phyloP scores from a whole-genome alignment of 495 filamentous ascomycete species.

The Aspergillus leporis region DNA sequence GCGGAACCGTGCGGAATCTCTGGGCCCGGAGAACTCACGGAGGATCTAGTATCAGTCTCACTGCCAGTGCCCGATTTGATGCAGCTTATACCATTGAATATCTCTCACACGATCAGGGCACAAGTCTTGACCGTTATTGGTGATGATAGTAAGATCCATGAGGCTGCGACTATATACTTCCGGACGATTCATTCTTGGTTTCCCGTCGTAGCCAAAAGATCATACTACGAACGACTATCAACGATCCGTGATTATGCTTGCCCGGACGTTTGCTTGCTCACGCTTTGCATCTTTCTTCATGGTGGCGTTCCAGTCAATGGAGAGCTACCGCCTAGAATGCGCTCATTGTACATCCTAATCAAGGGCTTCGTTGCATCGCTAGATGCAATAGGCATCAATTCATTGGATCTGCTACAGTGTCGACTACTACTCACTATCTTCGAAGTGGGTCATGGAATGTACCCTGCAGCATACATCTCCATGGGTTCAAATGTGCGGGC shows the following conservation, averaged over 20 bases:
- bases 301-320: background rate
- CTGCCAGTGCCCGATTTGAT: background rate
- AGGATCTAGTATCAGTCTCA: background rate
- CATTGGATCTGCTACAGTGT: background rate
- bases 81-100: background rate
- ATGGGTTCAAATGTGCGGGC: conserved; percentile 5
- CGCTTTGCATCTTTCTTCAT: conserved; percentile 5
- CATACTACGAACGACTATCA: background rate
- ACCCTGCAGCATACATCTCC: conserved; percentile 8
- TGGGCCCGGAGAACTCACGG: background rate
- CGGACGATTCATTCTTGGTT: conserved; percentile 10
- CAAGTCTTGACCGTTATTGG: conserved; percentile 6
- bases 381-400: background rate
- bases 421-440: conserved; percentile 8
- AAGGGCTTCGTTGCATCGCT: conserved; percentile 5
- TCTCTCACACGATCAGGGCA: background rate
- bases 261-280: conserved; percentile 1
- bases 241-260: background rate
- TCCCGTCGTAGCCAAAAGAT: background rate
- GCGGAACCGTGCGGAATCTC: background rate
- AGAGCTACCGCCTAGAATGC: background rate
- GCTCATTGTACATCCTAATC: conserved; percentile 3
- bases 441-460: conserved; percentile 9
- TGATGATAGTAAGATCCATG: background rate
- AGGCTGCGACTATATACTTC: conserved; percentile 3